Conservation (phyloP, 2,329 filamentous ascomycete species). For the Pseudogymnoascus sp. region DNA sequence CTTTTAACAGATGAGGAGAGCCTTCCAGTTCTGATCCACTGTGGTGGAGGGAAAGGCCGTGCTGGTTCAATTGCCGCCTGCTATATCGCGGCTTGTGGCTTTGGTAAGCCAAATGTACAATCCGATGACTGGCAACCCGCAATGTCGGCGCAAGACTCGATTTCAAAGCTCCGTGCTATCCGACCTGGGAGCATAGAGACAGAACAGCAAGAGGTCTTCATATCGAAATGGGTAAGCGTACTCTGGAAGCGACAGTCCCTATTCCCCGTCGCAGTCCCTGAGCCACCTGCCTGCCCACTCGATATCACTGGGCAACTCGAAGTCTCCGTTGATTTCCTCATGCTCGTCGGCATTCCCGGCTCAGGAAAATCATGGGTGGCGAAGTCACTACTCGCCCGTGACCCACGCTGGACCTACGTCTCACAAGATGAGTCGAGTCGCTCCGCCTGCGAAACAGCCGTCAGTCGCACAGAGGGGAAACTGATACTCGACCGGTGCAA, state of each 20-base stretch:
- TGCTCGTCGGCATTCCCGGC: slow-evolving; percentile 15
- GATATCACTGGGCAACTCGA: slow-evolving; percentile 8
- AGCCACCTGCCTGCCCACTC: slow-evolving; percentile 6
- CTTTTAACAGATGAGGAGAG: slow-evolving; percentile 11
- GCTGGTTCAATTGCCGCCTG: slow-evolving; percentile 15
- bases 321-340: slow-evolving; percentile 10
- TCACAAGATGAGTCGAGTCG: slow-evolving; percentile 13
- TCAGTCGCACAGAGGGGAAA: not conserved
- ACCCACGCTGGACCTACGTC: slow-evolving; percentile 6
- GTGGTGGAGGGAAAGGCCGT: slow-evolving; percentile 17
- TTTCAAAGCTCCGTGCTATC: slow-evolving; percentile 11
- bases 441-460: not conserved
- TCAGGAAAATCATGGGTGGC: slow-evolving; percentile 13
- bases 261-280: slow-evolving; percentile 2
- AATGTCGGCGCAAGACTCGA: slow-evolving; percentile 9
- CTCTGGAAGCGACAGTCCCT: slow-evolving; percentile 14
- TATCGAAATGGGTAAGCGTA: slow-evolving; percentile 12
- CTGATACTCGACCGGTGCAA: slow-evolving; percentile 16
- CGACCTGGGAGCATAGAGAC: slow-evolving; percentile 15
- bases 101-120: not conserved
- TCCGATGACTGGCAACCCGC: slow-evolving; percentile 7
- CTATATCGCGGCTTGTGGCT: slow-evolving; percentile 15
- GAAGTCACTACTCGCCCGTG: slow-evolving; percentile 9
- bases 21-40: slow-evolving; percentile 13
- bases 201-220: slow-evolving; percentile 14